phyloP scores from a whole-genome alignment of 768 basidiomycete genomes.

The Tephrocybe sp. region DNA sequence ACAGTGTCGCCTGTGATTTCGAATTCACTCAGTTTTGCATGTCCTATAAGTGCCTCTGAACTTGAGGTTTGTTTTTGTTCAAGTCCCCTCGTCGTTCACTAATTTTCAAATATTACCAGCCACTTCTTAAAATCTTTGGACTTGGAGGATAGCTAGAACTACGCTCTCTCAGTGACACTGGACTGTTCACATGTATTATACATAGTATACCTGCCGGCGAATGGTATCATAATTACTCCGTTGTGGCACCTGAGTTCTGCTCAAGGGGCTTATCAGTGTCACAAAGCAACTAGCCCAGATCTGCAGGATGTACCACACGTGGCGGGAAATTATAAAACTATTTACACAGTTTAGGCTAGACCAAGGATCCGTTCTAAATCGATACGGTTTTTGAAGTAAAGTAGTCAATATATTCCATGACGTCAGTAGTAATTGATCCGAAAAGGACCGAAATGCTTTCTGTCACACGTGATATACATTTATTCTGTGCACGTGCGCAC shows the following conservation, averaged over 20 bases:
- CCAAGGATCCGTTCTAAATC: too few species aligned
- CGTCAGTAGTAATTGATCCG: too few species aligned
- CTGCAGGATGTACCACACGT: too few species aligned
- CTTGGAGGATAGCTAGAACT: constrained; percentile 1
- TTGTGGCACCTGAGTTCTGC: too few species aligned
- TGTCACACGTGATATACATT: constrained; percentile 3
- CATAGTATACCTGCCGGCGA: background rate
- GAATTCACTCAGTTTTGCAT: constrained; percentile 60
- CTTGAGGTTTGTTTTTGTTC: constrained; percentile 24
- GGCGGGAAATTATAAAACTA: too few species aligned
- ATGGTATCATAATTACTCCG: too few species aligned
- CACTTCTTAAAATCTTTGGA: constrained; percentile 14
- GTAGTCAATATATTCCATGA: too few species aligned
- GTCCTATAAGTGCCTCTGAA: constrained; percentile 50
- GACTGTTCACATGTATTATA: background rate
- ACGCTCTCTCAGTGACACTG: background rate
- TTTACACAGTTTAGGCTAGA: too few species aligned
- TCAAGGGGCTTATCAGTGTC: too few species aligned
- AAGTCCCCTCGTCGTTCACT: background rate
- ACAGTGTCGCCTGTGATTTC: constrained; percentile 67
- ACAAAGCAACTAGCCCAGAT: background rate
- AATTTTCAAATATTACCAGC: constrained; percentile 6
- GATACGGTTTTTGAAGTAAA: too few species aligned
- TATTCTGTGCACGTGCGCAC: constrained; percentile 9
- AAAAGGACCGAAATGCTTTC: too few species aligned